Conservation (phyloP, 2,329 filamentous ascomycete species). For the Pestalotiopsis sp. region DNA sequence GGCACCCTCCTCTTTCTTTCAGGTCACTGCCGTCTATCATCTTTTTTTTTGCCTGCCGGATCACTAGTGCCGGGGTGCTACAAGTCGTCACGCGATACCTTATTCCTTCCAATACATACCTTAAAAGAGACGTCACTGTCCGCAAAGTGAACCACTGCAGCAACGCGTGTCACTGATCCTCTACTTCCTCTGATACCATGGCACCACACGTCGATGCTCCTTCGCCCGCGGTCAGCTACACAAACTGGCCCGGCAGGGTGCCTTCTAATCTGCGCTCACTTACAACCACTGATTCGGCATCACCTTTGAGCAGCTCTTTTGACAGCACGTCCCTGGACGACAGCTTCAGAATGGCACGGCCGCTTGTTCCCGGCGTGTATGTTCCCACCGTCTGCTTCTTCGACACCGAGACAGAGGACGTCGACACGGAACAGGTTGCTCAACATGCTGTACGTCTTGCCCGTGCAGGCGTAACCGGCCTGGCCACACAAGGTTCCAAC, state of each 20-base stretch:
- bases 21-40: neutral
- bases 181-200: conserved; percentile 24
- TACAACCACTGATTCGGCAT: conserved; percentile 20
- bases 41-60: neutral
- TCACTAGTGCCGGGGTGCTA: neutral
- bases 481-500: conserved; percentile 80
- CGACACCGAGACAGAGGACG: conserved; percentile 63
- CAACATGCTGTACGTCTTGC: conserved; percentile 71
- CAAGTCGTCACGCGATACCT: neutral
- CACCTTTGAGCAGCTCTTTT: conserved; percentile 28
- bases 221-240: conserved; percentile 37
- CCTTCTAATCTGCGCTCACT: conserved; percentile 24
- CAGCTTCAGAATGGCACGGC: conserved; percentile 33
- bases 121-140: neutral
- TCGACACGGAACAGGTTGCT: conserved; percentile 65
- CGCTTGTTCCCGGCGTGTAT: conserved; percentile 62
- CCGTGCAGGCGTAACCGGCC: conserved; percentile 70
- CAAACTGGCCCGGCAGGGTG: conserved; percentile 28
- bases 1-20: neutral
- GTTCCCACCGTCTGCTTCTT: conserved; percentile 79
- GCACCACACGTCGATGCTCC: conserved; percentile 39
- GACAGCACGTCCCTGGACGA: conserved; percentile 30
- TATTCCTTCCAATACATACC: neutral
- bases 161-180: neutral
- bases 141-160: neutral